Evolutionary conservation across 2,329 filamentous ascomycete genomes (phyloP).

Genomic region (Sporothrix variecibatus): DNA sequence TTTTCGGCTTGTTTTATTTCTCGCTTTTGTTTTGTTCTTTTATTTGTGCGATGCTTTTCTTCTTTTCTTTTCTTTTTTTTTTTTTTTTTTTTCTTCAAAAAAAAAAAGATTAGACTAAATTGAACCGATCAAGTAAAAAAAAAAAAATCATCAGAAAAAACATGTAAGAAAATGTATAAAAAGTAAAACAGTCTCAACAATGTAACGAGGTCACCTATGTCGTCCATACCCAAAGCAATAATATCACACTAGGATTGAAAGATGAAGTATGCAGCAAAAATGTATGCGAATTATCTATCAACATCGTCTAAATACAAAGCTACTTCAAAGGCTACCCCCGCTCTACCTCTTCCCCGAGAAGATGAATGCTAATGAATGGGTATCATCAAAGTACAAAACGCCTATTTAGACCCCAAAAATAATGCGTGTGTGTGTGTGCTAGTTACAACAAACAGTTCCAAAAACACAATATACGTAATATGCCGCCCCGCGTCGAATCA

Average conservation of each 20-base stretch:
- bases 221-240: too few relatives aligned
- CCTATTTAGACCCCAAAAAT: neutral
- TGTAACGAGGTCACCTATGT: fast-evolving
- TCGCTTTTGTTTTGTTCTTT: neutral
- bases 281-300: too few relatives aligned
- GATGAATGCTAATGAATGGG: neutral
- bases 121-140: neutral
- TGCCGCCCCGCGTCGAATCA: neutral
- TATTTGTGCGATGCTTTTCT: neutral
- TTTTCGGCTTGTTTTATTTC: neutral
- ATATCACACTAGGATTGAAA: neutral
- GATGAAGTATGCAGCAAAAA: neutral
- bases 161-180: neutral
- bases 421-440: neutral
- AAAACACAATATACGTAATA: neutral
- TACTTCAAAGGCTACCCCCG: neutral
- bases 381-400: conserved; percentile 17
- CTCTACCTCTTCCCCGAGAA: neutral
- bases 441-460: neutral
- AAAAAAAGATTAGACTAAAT: neutral
- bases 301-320: neutral
- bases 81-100: neutral
- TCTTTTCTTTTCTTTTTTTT: neutral
- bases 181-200: neutral
- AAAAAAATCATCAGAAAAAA: neutral